Base-by-base conservation (phyloP, 179 eudicot genomes). In the Beta corolliflora region DNA sequence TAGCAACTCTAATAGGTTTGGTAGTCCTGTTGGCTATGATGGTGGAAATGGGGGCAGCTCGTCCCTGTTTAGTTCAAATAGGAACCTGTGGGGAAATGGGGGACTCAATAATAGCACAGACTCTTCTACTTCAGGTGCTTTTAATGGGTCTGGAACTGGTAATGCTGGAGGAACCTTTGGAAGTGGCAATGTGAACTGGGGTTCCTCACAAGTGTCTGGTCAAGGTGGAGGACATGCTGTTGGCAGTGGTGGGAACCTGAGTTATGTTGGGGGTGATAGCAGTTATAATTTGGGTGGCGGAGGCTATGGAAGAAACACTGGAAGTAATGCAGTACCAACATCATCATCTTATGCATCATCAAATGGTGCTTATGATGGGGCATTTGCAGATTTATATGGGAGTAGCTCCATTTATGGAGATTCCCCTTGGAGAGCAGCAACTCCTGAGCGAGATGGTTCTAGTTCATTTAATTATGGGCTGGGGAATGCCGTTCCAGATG, bases 61-160 rank as follows among this genome's bases (percentile, higher is more conserved):
- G 71, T 93, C 98, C n/a, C 87, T 90, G 52, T 86, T 89, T 75
- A 95, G 91, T 85, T 88, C 96, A 16, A 71, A 86, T 60, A 86
- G 94, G 76, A 94, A 91, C 76, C 75, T 93, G 41, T 94, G 92
- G 97, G 93, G 92, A 41, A 93, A 89, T 83, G 95, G 91, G 48
- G 89, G 89, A 71, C 84, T 91, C 64, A 88, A 85, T 78, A 85
- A 90, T 74, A 85, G 85, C 19, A 63, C 88, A 71, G 88, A 87
- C 81, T 90, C 96, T 60, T 77, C 90, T n/a, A 83, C 79, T 71
- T 84, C 96, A 7, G 85, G 76, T 59, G 82, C 85, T 80, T 88
- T 87, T 77, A 65, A 77, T 81, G 94, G 91, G 21, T 83, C 95
- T 54, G 89, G 92, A 31, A 86, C 86, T 56, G 89, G 86, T 36